Conservation (phyloP, 306 rosid genomes). For the Prunus campanulata region DNA sequence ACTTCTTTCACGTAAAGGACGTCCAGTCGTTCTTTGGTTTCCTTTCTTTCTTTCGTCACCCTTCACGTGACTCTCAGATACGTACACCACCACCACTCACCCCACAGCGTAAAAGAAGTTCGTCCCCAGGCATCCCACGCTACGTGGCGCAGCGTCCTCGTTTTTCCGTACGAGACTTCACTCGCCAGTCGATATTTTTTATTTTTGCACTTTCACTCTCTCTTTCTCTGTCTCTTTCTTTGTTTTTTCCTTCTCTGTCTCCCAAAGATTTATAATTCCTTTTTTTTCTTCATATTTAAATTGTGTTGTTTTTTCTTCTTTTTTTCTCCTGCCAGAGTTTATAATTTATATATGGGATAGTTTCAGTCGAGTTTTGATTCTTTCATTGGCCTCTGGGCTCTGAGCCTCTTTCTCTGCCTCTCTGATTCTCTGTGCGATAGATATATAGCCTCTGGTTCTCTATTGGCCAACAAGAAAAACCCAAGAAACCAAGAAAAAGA, state of each 20-base stretch:
- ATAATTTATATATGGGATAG: not conserved
- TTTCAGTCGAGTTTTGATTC: not conserved
- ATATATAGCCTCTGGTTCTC: not conserved
- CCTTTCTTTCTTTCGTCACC: not conserved
- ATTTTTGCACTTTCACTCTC: not conserved
- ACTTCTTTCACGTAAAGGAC: not conserved
- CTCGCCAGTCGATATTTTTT: too few species aligned
- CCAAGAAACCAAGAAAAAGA: not conserved
- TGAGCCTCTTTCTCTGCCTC: not conserved
- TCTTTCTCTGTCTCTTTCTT: not conserved
- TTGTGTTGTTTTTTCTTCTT: not conserved
- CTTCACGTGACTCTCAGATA: not conserved
- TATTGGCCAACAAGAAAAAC: not conserved
- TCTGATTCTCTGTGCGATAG: not conserved
- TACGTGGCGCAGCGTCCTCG: conserved; percentile 16
- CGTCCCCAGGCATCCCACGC: not conserved
- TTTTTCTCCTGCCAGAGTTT: not conserved
- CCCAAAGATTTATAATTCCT: not conserved
- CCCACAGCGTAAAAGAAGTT: not conserved
- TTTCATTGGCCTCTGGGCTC: not conserved
- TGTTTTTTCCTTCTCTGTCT: not conserved
- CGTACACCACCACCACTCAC: not conserved
- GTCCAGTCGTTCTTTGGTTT: not conserved
- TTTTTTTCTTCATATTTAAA: not conserved
- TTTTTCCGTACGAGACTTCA: not conserved